Conservation (phyloP, 495 filamentous ascomycete genomes). For the Penicillium bialowiezense region DNA sequence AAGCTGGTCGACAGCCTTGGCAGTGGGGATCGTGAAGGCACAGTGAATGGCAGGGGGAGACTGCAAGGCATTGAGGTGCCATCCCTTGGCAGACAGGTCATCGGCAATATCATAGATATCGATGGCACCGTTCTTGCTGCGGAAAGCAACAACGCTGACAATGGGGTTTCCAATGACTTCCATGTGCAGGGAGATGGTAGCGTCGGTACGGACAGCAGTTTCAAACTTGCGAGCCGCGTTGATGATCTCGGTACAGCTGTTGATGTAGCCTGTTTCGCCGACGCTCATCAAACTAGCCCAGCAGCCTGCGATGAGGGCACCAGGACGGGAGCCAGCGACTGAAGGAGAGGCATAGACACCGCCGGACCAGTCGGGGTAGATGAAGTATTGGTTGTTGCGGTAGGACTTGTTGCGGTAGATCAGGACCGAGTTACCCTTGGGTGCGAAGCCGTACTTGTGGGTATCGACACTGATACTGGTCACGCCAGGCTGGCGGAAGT, state of each 20-base stretch:
- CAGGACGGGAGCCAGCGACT: constrained; percentile 87
- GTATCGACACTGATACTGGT: constrained; percentile 95
- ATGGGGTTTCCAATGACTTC: constrained; percentile 80
- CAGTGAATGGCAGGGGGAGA: constrained; percentile 92
- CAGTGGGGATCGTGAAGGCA: constrained; percentile 90
- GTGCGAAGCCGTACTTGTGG: constrained; percentile 98
- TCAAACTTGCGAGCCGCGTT: constrained; percentile 83
- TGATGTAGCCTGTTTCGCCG: constrained; percentile 86
- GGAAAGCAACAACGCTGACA: constrained; percentile 87
- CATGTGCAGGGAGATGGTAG: constrained; percentile 65
- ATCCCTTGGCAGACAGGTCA: constrained; percentile 75
- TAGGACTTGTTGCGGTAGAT: constrained; percentile 81
- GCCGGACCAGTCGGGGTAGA: constrained; percentile 91
- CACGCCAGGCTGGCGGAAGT: constrained; percentile 91
- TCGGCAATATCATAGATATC: constrained; percentile 88
- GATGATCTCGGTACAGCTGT: constrained; percentile 81
- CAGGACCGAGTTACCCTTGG: constrained; percentile 90
- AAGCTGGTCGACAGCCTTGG: constrained; percentile 71
- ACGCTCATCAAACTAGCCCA: constrained; percentile 88
- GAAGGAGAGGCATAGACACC: constrained; percentile 93
- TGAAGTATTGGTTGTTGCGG: constrained; percentile 89
- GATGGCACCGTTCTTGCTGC: constrained; percentile 61
- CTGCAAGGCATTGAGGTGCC: constrained; percentile 95
- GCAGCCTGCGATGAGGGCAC: constrained; percentile 89
- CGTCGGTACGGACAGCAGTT: constrained; percentile 63